Conservation (phyloP, 306 rosid species). For the Casuarina cunninghamiana region DNA sequence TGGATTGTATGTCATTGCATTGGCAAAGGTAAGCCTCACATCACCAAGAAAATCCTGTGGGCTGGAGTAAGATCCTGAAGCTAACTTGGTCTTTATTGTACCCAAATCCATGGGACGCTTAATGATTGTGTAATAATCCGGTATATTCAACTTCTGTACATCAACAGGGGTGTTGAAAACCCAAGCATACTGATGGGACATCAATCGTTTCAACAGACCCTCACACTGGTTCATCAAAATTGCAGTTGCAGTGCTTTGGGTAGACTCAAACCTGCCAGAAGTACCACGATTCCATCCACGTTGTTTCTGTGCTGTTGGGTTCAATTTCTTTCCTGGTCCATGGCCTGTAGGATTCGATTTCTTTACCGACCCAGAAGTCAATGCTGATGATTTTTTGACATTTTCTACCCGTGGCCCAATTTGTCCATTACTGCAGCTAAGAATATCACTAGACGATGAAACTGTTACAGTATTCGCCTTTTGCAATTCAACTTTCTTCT, state of each 20-base stretch:
- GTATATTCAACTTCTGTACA: conserved; percentile 68
- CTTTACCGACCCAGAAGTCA: conserved; percentile 37
- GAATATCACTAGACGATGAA: conserved; percentile 77
- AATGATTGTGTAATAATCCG: conserved; percentile 67
- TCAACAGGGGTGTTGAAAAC: conserved; percentile 79
- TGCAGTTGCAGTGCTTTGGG: conserved; percentile 38
- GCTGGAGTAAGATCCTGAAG: conserved; percentile 47
- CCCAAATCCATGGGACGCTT: conserved; percentile 91
- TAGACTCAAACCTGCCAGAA: conserved; percentile 55
- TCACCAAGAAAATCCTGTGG: conserved; percentile 64
- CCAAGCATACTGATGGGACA: conserved; percentile 63
- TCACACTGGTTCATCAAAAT: conserved; percentile 77
- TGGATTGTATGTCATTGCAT: conserved; percentile 90
- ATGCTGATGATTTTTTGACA: conserved; percentile 31
- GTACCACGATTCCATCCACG: conserved; percentile 50
- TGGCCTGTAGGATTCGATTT: conserved; percentile 29
- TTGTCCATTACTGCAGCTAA: conserved; percentile 61
- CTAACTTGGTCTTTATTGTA: conserved; percentile 57
- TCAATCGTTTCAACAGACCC: conserved; percentile 56
- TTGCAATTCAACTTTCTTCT: conserved; percentile 61
- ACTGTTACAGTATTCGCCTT: conserved; percentile 51
- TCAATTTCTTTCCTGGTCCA: conserved; percentile 33
- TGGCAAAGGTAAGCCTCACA: conserved; percentile 66
- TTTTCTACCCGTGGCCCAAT: conserved; percentile 42
- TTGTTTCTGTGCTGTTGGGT: conserved; percentile 36